phyloP scores from a whole-genome alignment of 345 rosid genomes.

The Acer yangbiense region DNA sequence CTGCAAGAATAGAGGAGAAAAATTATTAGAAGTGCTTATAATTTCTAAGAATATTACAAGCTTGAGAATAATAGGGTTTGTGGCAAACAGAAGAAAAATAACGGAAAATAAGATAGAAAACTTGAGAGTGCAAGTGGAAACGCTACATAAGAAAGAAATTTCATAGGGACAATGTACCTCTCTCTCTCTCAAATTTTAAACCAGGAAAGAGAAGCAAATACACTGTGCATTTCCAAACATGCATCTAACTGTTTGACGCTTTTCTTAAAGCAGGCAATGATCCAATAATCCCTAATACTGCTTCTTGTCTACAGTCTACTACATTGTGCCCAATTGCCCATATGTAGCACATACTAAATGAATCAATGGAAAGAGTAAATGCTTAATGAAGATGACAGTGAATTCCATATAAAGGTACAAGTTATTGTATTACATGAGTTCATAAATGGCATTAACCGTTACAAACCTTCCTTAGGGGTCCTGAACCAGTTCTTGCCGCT shows the following conservation, averaged over 20 bases:
- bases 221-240: neutral
- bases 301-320: neutral
- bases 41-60: neutral
- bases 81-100: neutral
- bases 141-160: neutral
- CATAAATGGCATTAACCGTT: slow-evolving; percentile 14
- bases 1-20: slow-evolving; percentile 44
- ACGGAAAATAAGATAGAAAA: neutral
- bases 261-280: neutral
- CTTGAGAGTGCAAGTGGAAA: neutral
- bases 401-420: neutral
- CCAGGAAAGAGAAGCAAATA: slow-evolving; percentile 1
- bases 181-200: neutral
- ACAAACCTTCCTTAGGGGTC: slow-evolving; percentile 86
- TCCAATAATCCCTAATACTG: neutral
- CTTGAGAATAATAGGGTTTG: neutral
- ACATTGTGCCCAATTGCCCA: slow-evolving; percentile 5
- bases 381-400: neutral
- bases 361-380: neutral
- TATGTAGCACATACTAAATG: neutral
- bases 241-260: neutral
- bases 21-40: slow-evolving; percentile 2
- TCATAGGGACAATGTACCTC: neutral
- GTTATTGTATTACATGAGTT: slow-evolving; percentile 1
- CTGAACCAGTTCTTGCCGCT: slow-evolving; percentile 68